A percentile compares a stretch with the other conserved stretches of the same genome.
Conservation (phyloP, 108 stramenopile genomes). For the Pseudonitzschia multiseries region DNA sequence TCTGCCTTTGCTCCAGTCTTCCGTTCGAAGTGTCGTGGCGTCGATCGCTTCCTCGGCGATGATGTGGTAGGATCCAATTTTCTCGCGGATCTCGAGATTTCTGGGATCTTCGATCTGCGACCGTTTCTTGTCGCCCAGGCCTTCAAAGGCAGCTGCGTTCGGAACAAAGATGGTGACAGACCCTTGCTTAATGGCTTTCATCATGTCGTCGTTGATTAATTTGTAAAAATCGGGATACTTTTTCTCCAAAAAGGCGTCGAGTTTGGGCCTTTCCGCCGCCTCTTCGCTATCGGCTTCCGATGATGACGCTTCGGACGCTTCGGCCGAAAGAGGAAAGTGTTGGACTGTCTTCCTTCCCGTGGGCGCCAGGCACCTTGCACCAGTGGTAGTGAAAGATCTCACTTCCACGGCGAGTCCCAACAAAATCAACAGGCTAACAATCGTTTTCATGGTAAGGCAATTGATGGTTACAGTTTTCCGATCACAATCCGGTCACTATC, state of each 20-base stretch:
- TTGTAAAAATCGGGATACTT: constrained; percentile 35
- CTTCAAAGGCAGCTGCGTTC: constrained; percentile 55
- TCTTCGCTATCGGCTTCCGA: not conserved
- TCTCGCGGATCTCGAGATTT: constrained; percentile 67
- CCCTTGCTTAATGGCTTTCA: constrained; percentile 26
- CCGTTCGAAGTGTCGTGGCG: constrained; percentile 43
- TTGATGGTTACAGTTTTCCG: not conserved
- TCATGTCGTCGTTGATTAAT: constrained; percentile 33
- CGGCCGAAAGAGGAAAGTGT: not conserved
- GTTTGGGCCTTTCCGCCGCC: constrained; percentile 7
- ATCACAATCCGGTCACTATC: not conserved
- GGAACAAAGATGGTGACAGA: constrained; percentile 71
- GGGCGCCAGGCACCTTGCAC: not conserved
- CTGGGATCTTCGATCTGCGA: constrained; percentile 63
- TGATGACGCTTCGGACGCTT: not conserved
- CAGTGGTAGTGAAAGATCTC: not conserved
- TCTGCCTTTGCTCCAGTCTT: constrained; percentile 39
- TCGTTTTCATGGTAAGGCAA: not conserved
- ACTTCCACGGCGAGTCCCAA: not conserved
- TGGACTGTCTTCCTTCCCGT: not conserved
- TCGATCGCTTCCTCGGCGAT: constrained; percentile 57
- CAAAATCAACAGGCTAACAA: not conserved
- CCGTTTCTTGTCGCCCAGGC: constrained; percentile 60
- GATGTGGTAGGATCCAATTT: constrained; percentile 78
- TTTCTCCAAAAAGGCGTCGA: constrained; percentile 18